A percentile compares a stretch with the other conserved stretches of the same genome.
These are phyloP conservation scores for Trichophyton mentagrophytes DNA, from an alignment of 2,329 filamentous ascomycete genomes.

Conservation along the genomic window DNA sequence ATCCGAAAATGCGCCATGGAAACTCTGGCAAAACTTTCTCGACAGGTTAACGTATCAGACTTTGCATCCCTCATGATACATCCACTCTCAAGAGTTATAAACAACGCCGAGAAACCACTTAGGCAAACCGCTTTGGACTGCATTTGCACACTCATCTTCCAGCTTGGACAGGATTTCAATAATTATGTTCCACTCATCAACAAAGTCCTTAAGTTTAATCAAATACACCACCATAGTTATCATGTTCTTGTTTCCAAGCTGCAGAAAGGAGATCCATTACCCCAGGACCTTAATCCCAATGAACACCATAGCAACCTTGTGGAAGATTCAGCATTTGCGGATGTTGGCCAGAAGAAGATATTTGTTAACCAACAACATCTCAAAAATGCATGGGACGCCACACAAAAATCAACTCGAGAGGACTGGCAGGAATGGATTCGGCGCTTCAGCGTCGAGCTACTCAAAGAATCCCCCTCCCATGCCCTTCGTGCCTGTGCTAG, in stretches of 20 bases:
- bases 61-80: slow-evolving; percentile 95
- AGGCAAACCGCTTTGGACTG: slow-evolving; percentile 81
- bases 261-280: slow-evolving; percentile 87
- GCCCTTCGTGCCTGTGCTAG: slow-evolving; percentile 86
- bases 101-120: slow-evolving; percentile 57
- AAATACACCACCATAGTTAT: slow-evolving; percentile 82
- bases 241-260: slow-evolving; percentile 84
- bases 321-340: slow-evolving; percentile 69
- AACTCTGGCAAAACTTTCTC: slow-evolving; percentile 82
- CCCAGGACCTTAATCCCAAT: slow-evolving; percentile 83
- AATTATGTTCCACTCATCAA: slow-evolving; percentile 91
- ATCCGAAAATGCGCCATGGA: slow-evolving; percentile 85
- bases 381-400: slow-evolving; percentile 93
- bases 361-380: slow-evolving; percentile 96
- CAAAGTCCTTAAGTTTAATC: slow-evolving; percentile 65
- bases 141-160: slow-evolving; percentile 86
- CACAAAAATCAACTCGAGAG: slow-evolving; percentile 90
- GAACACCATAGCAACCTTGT: slow-evolving; percentile 63
- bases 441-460: slow-evolving; percentile 83
- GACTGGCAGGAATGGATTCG: slow-evolving; percentile 99
- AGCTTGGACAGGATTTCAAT: slow-evolving; percentile 86
- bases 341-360: slow-evolving; percentile 82
- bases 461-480: slow-evolving; percentile 92
- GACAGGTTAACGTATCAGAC: slow-evolving; percentile 93
- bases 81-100: slow-evolving; percentile 71